A percentile compares a stretch with the other conserved stretches of the same genome.
Conservation (phyloP, 768 basidiomycete genomes). For the Rubroboletus pulcherrimus region DNA sequence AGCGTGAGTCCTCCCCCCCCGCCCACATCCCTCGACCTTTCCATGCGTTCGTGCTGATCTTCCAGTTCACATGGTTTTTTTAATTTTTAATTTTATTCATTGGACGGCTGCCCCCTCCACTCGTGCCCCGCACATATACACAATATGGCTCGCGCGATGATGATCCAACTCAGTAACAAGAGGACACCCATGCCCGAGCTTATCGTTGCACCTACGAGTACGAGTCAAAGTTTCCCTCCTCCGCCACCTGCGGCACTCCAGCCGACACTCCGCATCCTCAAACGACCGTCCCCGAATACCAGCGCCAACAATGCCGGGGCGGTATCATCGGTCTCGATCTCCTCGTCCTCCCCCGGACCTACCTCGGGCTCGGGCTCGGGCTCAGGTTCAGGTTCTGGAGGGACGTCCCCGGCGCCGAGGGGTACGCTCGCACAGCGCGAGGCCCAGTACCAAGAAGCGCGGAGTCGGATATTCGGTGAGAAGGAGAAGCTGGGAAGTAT, state of each 20-base stretch:
- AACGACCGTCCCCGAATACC: slow-evolving; percentile 48
- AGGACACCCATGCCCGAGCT: slow-evolving; percentile 67
- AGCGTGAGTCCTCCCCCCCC: slow-evolving; percentile 47
- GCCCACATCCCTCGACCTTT: neutral
- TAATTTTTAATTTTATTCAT: neutral
- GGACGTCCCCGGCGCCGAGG: slow-evolving; percentile 19
- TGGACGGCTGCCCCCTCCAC: neutral
- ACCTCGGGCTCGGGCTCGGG: slow-evolving; percentile 6
- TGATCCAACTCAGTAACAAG: slow-evolving; percentile 43
- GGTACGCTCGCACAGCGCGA: slow-evolving; percentile 58
- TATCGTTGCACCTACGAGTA: slow-evolving; percentile 41
- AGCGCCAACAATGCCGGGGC: neutral
- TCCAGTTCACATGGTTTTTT: slow-evolving; percentile 4
- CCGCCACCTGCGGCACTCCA: slow-evolving; percentile 57
- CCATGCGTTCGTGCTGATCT: slow-evolving; percentile 9
- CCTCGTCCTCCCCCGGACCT: slow-evolving; percentile 15
- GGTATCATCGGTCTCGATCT: neutral
- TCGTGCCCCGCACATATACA: neutral
- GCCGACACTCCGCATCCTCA: slow-evolving; percentile 65
- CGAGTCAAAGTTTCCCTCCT: slow-evolving; percentile 39
- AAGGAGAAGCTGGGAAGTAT: slow-evolving; percentile 4
- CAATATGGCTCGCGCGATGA: neutral
- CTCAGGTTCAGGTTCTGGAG: neutral
- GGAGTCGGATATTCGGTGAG: slow-evolving; percentile 66
- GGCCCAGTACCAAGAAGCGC: slow-evolving; percentile 67